Evolutionary conservation across 1,284 basidiomycete genomes (phyloP).

Genomic region (Athelia psychrophila): DNA sequence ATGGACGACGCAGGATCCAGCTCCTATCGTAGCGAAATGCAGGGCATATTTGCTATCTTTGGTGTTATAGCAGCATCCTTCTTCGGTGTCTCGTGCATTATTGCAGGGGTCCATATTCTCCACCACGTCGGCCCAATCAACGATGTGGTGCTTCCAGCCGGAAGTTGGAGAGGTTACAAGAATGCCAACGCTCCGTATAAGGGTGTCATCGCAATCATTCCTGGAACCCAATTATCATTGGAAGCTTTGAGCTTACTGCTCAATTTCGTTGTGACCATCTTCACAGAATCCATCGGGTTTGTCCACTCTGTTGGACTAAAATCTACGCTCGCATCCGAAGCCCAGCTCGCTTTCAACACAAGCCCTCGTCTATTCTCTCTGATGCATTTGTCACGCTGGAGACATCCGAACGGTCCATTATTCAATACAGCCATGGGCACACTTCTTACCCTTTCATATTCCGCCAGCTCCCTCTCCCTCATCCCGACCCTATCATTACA

Average conservation of each 20-base stretch:
- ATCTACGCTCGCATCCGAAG: conserved; percentile 21
- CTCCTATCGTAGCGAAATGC: no score
- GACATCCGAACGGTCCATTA: conserved; percentile 19
- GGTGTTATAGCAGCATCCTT: not conserved
- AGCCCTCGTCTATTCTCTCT: conserved; percentile 27
- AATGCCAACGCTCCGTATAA: not conserved
- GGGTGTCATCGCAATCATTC: not conserved
- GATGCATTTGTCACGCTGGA: conserved; percentile 4
- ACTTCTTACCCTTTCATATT: conserved; percentile 24
- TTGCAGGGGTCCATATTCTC: not conserved
- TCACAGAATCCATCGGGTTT: conserved; percentile 27
- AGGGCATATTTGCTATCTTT: no score
- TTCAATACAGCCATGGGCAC: conserved; percentile 22
- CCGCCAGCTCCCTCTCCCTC: conserved; percentile 19
- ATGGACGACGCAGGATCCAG: no score
- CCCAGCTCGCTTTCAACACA: conserved; percentile 25
- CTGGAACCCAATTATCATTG: not conserved
- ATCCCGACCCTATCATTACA: conserved; percentile 21
- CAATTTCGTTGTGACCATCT: conserved; percentile 22
- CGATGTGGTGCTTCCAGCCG: not conserved
- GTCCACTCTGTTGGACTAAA: conserved; percentile 23
- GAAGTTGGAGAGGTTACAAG: not conserved
- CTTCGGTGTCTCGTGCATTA: not conserved
- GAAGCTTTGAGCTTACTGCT: conserved; percentile 6
- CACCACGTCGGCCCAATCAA: not conserved